Percentiles rank a stretch among this genome's conserved stretches.
Evolutionary conservation across 805 yeast species (phyloP).

Genomic region (Candida corydali): DNA sequence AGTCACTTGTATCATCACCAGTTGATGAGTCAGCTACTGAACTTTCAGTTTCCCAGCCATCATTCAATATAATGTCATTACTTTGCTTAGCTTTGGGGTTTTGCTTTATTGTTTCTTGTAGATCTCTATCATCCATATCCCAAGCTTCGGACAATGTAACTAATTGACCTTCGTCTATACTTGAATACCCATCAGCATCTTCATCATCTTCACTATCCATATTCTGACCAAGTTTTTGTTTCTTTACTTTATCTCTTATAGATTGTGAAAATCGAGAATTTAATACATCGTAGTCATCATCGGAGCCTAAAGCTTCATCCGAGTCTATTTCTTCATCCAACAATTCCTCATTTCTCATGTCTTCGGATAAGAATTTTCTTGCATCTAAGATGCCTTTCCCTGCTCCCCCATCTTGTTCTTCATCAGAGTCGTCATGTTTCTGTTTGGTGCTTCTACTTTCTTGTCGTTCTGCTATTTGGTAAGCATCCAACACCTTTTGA

Average conservation of each 20-base stretch:
- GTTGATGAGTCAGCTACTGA: slow-evolving; percentile 11
- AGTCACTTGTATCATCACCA: slow-evolving; percentile 16
- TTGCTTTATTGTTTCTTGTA: slow-evolving; percentile 15
- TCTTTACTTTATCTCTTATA: slow-evolving; percentile 51
- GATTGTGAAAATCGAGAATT: slow-evolving; percentile 68
- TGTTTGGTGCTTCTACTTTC: slow-evolving; percentile 21
- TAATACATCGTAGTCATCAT: slow-evolving; percentile 60
- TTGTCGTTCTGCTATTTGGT: slow-evolving; percentile 40
- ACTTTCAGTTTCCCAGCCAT: slow-evolving; percentile 26
- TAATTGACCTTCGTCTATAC: slow-evolving; percentile 73
- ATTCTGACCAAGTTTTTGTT: slow-evolving; percentile 25
- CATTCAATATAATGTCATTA: slow-evolving; percentile 25
- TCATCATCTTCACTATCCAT: slow-evolving; percentile 44
- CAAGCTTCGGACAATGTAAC: slow-evolving; percentile 82
- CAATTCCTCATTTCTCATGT: slow-evolving; percentile 24
- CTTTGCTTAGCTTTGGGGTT: slow-evolving; percentile 13
- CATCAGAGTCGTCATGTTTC: slow-evolving; percentile 14
- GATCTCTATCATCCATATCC: slow-evolving; percentile 70
- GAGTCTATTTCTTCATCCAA: slow-evolving; percentile 73
- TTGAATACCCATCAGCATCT: slow-evolving; percentile 62
- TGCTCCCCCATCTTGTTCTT: slow-evolving; percentile 22
- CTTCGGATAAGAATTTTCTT: slow-evolving; percentile 26
- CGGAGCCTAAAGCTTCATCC: slow-evolving; percentile 86
- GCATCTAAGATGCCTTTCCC: slow-evolving; percentile 44
- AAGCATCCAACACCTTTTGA: slow-evolving; percentile 40